A percentile compares a stretch with the other conserved stretches of the same genome.
phyloP scores from a whole-genome alignment of 371 early-diverging fungal genomes.

The Mortierella sp. region DNA sequence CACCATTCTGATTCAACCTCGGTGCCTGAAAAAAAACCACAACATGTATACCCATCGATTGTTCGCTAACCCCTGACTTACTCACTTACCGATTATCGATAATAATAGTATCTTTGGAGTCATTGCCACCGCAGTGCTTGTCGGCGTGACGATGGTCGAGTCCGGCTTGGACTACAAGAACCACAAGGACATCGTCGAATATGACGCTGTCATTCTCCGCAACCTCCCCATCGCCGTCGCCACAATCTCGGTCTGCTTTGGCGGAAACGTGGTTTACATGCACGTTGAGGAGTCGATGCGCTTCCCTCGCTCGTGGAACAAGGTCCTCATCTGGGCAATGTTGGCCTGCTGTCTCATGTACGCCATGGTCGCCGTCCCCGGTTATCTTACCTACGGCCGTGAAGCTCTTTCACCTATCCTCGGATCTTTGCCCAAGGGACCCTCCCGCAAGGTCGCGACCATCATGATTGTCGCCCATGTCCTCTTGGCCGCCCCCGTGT shows the following conservation, averaged over 20 bases:
- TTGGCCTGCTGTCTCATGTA: slow-evolving; percentile 82
- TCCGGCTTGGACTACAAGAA: slow-evolving; percentile 47
- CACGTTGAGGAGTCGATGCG: slow-evolving; percentile 89
- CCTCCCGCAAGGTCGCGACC: slow-evolving; percentile 65
- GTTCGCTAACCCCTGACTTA: neutral
- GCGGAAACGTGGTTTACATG: slow-evolving; percentile 86
- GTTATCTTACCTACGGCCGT: slow-evolving; percentile 85
- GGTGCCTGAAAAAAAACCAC: neutral
- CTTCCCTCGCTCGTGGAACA: slow-evolving; percentile 78
- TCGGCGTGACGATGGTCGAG: slow-evolving; percentile 54
- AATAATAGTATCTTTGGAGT: slow-evolving; percentile 63
- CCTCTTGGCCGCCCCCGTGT: slow-evolving; percentile 83
- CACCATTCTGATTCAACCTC: neutral
- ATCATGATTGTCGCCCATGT: slow-evolving; percentile 86
- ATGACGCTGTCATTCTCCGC: slow-evolving; percentile 65
- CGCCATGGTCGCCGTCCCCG: slow-evolving; percentile 77
- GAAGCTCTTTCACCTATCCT: slow-evolving; percentile 76
- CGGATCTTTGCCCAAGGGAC: slow-evolving; percentile 73
- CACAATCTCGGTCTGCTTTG: slow-evolving; percentile 82
- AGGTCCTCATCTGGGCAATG: slow-evolving; percentile 77
- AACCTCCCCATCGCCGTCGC: slow-evolving; percentile 71
- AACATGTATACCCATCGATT: neutral
- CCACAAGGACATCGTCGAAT: slow-evolving; percentile 46
- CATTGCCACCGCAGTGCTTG: slow-evolving; percentile 60
- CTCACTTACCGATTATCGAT: neutral